Base-by-base conservation (phyloP, 164 flowering plant genomes). In the Chimonanthus praecox region DNA sequence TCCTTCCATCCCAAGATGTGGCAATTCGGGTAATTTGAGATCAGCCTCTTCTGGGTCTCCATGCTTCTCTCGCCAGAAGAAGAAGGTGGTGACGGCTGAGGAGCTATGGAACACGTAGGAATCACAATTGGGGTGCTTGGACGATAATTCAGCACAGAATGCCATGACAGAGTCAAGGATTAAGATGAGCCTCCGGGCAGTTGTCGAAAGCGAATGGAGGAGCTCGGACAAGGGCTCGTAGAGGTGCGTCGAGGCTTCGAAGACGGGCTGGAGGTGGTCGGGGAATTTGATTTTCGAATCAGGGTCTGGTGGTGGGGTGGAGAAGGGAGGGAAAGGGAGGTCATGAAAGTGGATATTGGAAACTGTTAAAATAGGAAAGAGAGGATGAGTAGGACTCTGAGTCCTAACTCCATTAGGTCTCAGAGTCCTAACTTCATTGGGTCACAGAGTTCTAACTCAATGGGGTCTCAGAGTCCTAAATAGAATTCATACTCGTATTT, bases 131-230 rank as follows among this genome's bases (percentile, higher is more conserved):
- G 79, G 76, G 18, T 85, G 64, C 0, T 50, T 44, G 4, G 61
- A 67, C 0, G 76, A 78, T 15, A 86, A 89, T 68, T 88, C 85
- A 5, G 89, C 83, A 1, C 81, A 85, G 5, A 80, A 83, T 0
- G 82, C 83, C 92, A 90, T 88, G 8, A 90, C 69, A 7, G 90
- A 71, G 71, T 92, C 95, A 49, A 86, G 80, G 21, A 92, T 69
- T 66, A 92, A 80, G 0, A 82, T 76, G 7, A 90, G 81, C 61
- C 84, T 85, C 0, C 76, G 65, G 2, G 75, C 18, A 3, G 49
- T 21, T 5, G 73, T 2, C 5, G 88, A 75, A 5, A 90, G 87
- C 1, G 62, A 6, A 3, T 68, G 75, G 2, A 90, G 49, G n/a
- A 90, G 87, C 0, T 43, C 33, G 0, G 80, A 33, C 11, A 90